A percentile compares a stretch with the other conserved stretches of the same genome.
Evolutionary conservation across 345 rosid species (phyloP).

Genomic region (Excoecaria agallocha): DNA sequence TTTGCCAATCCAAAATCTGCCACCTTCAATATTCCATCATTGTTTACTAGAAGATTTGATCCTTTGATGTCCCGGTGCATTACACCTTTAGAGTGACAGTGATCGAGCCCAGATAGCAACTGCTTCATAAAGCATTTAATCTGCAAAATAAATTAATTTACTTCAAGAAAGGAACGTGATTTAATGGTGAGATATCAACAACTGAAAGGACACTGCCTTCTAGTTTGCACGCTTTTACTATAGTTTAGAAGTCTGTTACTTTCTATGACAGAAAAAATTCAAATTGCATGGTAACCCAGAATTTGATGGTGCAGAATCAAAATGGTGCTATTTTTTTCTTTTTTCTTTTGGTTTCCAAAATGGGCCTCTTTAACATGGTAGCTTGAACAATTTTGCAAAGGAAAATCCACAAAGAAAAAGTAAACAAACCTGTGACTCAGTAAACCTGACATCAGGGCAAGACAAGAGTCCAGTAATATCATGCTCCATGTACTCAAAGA

Average conservation of each 20-base stretch:
- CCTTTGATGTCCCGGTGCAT: conserved; percentile 99
- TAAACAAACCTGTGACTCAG: conserved; percentile 75
- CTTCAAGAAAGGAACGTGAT: no score
- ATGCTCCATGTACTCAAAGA: conserved; percentile 98
- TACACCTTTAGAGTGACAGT: conserved; percentile 81
- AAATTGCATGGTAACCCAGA: neutral
- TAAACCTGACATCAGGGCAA: conserved; percentile 75
- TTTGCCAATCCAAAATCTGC: conserved; percentile 98
- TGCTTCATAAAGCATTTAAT: conserved; percentile 94
- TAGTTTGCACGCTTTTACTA: neutral
- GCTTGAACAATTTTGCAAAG: neutral
- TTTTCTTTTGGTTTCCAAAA: no score
- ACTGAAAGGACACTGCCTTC: neutral
- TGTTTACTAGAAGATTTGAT: conserved; percentile 88
- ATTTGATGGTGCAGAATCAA: neutral
- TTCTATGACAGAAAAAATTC: neutral
- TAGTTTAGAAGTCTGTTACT: neutral
- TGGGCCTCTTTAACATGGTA: neutral
- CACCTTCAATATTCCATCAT: conserved; percentile 83
- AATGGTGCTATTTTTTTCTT: neutral
- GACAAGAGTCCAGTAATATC: conserved; percentile 89
- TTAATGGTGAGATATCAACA: conserved; percentile 6
- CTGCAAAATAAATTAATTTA: conserved; percentile 35
- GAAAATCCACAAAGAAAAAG: conserved; percentile 12
- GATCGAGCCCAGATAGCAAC: conserved; percentile 78